Base-by-base conservation (phyloP, 306 rosid species). In the Casuarina cunninghamiana region DNA sequence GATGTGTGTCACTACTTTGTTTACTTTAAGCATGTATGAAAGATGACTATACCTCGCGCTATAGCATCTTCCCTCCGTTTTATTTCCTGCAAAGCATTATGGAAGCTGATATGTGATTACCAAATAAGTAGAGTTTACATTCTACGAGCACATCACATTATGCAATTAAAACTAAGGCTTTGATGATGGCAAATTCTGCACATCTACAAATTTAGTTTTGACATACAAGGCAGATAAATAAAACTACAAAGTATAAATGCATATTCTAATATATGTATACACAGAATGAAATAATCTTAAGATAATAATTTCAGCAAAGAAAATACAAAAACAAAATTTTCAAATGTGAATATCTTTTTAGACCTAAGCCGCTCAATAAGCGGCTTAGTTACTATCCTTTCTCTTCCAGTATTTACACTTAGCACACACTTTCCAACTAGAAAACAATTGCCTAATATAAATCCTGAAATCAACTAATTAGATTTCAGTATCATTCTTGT, bases 11-110 rank as follows among this genome's bases (percentile, higher is more conserved):
- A 49, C 55, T 80, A 50, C 4, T n/a, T 37, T 39, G 50, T 45
- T 73, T 78, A 49, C 53, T 44, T 61, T 26, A 42, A 76, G 75
- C 81, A 71, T 75, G 50, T 42, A 77, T 74, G 77, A 78, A 81
- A 79, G 58, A 77, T 75, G 75, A 73, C 50, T 71, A 82, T 83
- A 93, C 99, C 97, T 78, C 91, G 84, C 72, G 91, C 55, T 48
- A 93, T 78, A 81, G 96, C 93, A 71, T 90, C 99, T 84, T 91
- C 98, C 81, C 82, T 86, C 70, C 97, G 85, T 86, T 86, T 96
- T 76, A 96, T 63, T 54, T 93, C 98, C 99, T 96, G 82, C 70
- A 82, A 67, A 79, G 72, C 49, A 82, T 82, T 65, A 78, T 60
- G 76, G 72, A 77, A 80, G 58, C 72, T 66, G 49, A 78, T 70